Base-by-base conservation (phyloP, 306 rosid genomes). In the Lathyrus sativus region DNA sequence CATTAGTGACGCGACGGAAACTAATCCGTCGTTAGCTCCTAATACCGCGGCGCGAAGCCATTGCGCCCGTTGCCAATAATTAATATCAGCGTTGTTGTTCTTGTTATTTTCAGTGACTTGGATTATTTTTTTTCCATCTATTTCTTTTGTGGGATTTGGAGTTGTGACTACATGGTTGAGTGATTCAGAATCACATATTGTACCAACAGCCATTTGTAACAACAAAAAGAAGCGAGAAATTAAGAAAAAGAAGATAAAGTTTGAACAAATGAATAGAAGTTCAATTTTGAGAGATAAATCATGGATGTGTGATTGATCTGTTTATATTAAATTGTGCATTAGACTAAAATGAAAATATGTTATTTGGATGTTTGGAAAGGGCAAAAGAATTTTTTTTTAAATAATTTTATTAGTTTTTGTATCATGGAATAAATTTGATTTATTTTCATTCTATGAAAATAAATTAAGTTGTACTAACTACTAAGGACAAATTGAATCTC, bases 11-110 rank as follows among this genome's bases (percentile, higher is more conserved):
- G 95, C 71, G 14, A 85, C 87, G 0, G 91, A 77, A 19, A 85
- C 87, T 69, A 88, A 33, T 51, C 95, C 91, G 4, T 88, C 91
- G 19, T 75, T 88, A 77, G 89, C 89, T 64, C 95, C 91, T 65
- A 88, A 59, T 11, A 85, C 78, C 0, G 87, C 87, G 0, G 91
- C 86, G 0, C 91, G 81, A 64, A 88, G 82, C 95, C 91, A 85
- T 53, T 85, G 85, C 0, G 74, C 82, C 35, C 85, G 77, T 19
- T 65, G 64, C 26, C 44, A 69, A 18, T 77, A 81, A 38, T 81
- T 58, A 14, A 81, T 17, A 26, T 14, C 42, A 9, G 1, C 9
- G 2, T 39, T 2, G 0, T 60, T 63, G 28, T n/a, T n/a, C n/a
- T n/a, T n/a, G n/a, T 68, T 39, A 6, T 5, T 13, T 10, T 6